phyloP scores from a whole-genome alignment of 306 rosid genomes.

The Castanea crenata region DNA sequence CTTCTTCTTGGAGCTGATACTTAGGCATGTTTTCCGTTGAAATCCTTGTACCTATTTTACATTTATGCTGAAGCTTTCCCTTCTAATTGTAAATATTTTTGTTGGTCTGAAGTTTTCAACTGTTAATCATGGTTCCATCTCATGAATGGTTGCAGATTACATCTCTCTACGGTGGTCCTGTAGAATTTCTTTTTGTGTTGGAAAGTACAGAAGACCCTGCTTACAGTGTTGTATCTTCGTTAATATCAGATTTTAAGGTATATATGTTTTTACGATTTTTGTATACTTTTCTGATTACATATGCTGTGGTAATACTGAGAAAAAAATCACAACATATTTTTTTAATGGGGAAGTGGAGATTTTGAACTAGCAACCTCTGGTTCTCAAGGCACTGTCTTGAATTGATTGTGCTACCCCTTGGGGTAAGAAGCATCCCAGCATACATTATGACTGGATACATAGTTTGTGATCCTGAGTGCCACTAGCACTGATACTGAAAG shows the following conservation, averaged over 20 bases:
- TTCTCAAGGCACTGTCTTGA: too few species aligned
- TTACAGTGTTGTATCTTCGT: constrained; percentile 51
- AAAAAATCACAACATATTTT: too few species aligned
- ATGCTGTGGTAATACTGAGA: background rate
- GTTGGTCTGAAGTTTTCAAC: constrained; percentile 1
- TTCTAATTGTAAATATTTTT: background rate
- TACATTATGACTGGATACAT: background rate
- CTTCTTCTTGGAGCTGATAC: constrained; percentile 19
- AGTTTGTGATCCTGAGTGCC: background rate
- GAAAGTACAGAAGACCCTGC: constrained; percentile 95
- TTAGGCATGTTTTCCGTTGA: background rate
- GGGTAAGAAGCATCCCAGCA: background rate
- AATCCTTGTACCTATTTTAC: constrained; percentile 12
- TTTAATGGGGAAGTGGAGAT: too few species aligned
- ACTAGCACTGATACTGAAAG: background rate
- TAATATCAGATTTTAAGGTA: constrained; percentile 75
- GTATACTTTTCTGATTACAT: background rate
- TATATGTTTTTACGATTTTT: constrained; percentile 1
- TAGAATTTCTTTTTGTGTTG: constrained; percentile 81
- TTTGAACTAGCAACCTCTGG: too few species aligned
- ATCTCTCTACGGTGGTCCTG: constrained; percentile 96
- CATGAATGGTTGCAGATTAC: constrained; percentile 60
- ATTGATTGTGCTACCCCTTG: too few species aligned
- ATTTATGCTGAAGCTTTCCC: constrained; percentile 3
- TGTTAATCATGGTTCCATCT: constrained; percentile 16